Percentiles rank a stretch among this genome's conserved stretches.
phyloP scores from a whole-genome alignment of 805 yeast species.

The Sugiyamaella boreocaroliniensis region DNA sequence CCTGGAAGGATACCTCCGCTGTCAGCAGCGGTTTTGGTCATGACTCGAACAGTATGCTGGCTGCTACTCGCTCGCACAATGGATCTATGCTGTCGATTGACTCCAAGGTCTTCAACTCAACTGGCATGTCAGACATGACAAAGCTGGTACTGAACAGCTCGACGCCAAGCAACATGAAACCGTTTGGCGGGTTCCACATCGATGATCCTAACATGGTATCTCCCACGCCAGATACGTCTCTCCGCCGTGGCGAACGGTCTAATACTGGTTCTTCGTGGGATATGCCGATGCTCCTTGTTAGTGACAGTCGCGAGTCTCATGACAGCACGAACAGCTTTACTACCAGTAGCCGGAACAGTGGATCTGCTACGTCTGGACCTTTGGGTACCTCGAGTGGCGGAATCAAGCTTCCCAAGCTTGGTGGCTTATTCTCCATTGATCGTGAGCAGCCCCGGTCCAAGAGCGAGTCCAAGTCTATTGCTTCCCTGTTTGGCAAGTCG shows the following conservation, averaged over 20 bases:
- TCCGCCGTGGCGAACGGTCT: background rate
- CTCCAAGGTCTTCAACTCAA: background rate
- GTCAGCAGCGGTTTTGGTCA: background rate
- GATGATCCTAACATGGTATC: background rate
- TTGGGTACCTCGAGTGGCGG: slow-evolving; percentile 3
- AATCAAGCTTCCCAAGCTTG: slow-evolving; percentile 16
- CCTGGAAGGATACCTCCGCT: slow-evolving; percentile 8
- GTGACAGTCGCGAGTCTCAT: slow-evolving; percentile 6
- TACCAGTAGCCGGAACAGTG: slow-evolving; percentile 2
- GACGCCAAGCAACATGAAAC: background rate
- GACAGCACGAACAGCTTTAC: slow-evolving; percentile 5
- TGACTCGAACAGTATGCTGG: slow-evolving; percentile 1
- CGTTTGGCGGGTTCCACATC: background rate
- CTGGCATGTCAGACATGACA: background rate
- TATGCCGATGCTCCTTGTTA: slow-evolving; percentile 7
- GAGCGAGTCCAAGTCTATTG: slow-evolving; percentile 18
- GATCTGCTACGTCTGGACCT: background rate
- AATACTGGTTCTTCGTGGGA: background rate
- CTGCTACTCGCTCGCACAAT: slow-evolving; percentile 1
- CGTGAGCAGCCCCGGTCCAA: slow-evolving; percentile 7
- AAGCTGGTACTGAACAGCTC: background rate
- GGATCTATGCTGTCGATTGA: background rate
- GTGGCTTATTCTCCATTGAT: slow-evolving; percentile 16
- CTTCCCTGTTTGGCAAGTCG: slow-evolving; percentile 18
- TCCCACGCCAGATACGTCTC: background rate